phyloP scores from a whole-genome alignment of 345 rosid species.

The Eucalyptus melliodora region DNA sequence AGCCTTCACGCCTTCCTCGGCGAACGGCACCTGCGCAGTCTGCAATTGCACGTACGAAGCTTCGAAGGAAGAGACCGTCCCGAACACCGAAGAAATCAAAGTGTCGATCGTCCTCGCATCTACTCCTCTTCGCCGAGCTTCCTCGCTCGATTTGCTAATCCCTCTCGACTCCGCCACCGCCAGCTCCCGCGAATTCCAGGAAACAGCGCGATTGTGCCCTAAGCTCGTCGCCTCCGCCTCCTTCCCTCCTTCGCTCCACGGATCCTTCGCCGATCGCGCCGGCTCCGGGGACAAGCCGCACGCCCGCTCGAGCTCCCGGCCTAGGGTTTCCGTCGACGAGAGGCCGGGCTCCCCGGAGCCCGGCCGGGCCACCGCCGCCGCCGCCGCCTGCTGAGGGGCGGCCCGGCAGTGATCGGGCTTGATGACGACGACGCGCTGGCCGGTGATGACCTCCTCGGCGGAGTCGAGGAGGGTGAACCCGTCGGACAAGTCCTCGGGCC shows the following conservation, averaged over 20 bases:
- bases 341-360: background rate
- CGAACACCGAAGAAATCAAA: conserved; percentile 69
- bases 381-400: background rate
- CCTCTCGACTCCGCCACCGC: background rate
- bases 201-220: background rate
- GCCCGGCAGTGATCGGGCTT: conserved; percentile 52
- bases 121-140: conserved; percentile 13
- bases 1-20: conserved; percentile 37
- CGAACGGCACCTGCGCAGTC: conserved; percentile 73
- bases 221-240: background rate
- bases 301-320: background rate
- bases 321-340: background rate
- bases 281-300: background rate
- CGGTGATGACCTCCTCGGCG: conserved; percentile 81
- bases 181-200: background rate
- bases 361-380: background rate
- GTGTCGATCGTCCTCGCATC: conserved; percentile 29
- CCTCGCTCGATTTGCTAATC: background rate
- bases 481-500: background rate
- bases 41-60: conserved; percentile 87
- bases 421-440: conserved; percentile 86
- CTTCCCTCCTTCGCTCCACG: background rate
- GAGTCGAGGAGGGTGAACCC: conserved; percentile 53
- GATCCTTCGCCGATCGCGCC: background rate
- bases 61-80: conserved; percentile 62